Evolutionary conservation across 1,284 basidiomycete species (phyloP), one percentile per base, ranked within the genome.

Genomic region (Moesziomyces globuligerus): DNA sequence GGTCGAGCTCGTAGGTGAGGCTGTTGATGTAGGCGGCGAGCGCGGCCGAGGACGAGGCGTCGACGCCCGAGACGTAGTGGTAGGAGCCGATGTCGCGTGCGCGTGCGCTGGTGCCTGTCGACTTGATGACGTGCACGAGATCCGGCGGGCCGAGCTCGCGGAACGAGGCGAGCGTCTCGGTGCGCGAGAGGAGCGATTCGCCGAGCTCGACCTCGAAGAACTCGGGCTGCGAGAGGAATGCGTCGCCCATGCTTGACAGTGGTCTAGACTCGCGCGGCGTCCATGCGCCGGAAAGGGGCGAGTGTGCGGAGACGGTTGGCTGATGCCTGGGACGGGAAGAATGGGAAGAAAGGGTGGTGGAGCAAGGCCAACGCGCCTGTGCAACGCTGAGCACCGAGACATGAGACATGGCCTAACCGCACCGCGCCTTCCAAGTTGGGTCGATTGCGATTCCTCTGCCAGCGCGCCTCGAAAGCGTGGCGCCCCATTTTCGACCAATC

Each of bases 11-110:
- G 82, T 98, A 98, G 5, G 93, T 95, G 29, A 98, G 86, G 15
- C 93, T 95, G 85, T 98, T 98, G 84, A 98, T 91, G 84, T 98
- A 98, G 5, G 95, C 95, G 9, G 95, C 96, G 11, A 98, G 87
- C 0, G 94, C 96, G 3, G 95, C 96, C 11, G 94, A 97, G 1
- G 94, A 96, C 10, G 93, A 96, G 1, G 95, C 93, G 83, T 98
- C 95, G 46, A 98, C 92, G 25, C 95, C 95, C 0, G 95, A 98
- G 55, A 97, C 79, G 48, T 78, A 78, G 64, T 81, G 80, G 50
- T 81, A 81, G 4, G 80, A 80, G 37, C 80, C 79, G 23, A 80
- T 70, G 38, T 97, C 93, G 81, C 91, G 90, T 74, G 91, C 88
- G 2, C 90, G 90, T 38, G 89, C 87, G 71, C 89, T 88, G 38